Base-by-base conservation (phyloP, 23 red algal species). In the Gracilaria gracilis region DNA sequence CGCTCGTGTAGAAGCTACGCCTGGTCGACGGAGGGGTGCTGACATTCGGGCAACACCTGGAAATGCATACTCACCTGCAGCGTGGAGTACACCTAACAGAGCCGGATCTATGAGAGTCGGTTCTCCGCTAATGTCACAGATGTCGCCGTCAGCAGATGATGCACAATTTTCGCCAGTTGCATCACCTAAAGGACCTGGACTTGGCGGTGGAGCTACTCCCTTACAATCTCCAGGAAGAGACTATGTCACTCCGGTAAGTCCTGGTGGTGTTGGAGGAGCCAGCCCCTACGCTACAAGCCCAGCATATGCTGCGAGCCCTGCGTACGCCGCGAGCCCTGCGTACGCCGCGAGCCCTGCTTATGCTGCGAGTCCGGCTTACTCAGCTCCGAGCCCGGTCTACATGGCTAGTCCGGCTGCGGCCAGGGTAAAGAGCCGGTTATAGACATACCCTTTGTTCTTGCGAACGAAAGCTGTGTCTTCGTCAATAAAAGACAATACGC, bases 41-140 rank as follows among this genome's bases (percentile, higher is more conserved):
- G 82, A 77, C 15, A 72, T 80, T 76, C 83, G 83, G 29, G 82
- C 76, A 37, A 94, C 92, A 35, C 92, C 92, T 61, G 77, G 73
- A 37, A 82, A 80, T 47, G 92, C 92, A 0, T 94, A 94, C 75
- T 94, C 92, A 61, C 92, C 92, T n/a, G 83, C 92, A 15, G 82
- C 75, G 17, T 87, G 83, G 74, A 57, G 35, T 13, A 87, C 82
- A 33, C 81, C 92, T 20, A 75, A 25, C 47, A 54, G 92, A 51
- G 62, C 50, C 8, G 57, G 57, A 2, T 70, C 83, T 38, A 49
- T 57, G 20, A n/a, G 77, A 50, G 75, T 62, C 9, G 76, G 55
- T 28, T 88, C 95, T 13, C 88, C 88, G 29, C 49, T 91, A 25
- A 64, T 51, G 17, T 57, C 75, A 31, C 77, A 83, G 20, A 83